Evolutionary conservation across 169 alveolate genomes (phyloP).

Genomic region (Blepharisma undulans): DNA sequence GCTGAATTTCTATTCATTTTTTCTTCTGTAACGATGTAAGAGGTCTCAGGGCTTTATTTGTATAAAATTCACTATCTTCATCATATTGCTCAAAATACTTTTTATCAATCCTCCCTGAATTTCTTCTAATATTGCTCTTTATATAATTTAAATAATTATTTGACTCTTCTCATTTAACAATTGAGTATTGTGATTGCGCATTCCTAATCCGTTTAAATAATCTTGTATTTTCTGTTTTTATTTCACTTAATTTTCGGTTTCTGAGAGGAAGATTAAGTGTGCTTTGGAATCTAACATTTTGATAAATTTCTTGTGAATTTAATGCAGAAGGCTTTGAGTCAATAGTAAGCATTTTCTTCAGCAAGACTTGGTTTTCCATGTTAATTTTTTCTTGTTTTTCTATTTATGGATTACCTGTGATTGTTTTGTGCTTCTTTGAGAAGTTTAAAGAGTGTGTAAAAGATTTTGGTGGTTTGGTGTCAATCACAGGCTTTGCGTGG

Average conservation of each 20-base stretch:
- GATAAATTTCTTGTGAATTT: not conserved
- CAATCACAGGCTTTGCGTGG: not conserved
- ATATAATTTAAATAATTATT: not conserved
- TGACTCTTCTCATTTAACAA: conserved; percentile 20
- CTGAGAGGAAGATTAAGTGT: not conserved
- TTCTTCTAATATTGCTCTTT: not conserved
- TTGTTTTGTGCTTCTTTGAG: not conserved
- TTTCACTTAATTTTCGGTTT: not conserved
- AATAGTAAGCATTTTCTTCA: conserved; percentile 19
- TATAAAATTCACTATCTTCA: not conserved
- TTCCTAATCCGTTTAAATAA: not conserved
- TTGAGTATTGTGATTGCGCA: not conserved
- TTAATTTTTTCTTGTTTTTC: not conserved
- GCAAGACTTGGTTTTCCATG: not conserved
- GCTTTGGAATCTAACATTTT: not conserved
- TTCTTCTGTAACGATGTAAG: not conserved
- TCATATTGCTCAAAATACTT: not conserved
- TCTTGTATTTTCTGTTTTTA: not conserved
- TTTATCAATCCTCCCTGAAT: conserved; percentile 1
- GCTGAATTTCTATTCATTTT: not conserved
- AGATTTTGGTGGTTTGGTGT: not conserved
- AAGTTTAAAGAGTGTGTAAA: not conserved
- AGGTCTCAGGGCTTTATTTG: not conserved
- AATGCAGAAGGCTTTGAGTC: not conserved
- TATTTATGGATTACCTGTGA: not conserved